Conservation (phyloP, 2,329 filamentous ascomycete genomes). For the Sporothrix brunneoviolacea region DNA sequence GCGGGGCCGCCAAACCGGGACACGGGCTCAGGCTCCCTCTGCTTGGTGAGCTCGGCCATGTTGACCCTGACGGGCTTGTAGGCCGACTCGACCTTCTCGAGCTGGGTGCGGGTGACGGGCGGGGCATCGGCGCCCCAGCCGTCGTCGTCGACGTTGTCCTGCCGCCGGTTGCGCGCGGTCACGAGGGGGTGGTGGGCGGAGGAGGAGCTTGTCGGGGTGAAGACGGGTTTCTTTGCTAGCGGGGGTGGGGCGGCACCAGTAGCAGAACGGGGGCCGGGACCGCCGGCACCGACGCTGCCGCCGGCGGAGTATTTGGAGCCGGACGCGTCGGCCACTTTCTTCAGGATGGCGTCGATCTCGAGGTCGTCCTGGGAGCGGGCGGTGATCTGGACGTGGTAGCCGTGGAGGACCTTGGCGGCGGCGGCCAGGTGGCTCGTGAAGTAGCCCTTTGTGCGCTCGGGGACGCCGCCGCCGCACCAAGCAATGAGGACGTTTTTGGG, state of each 20-base stretch:
- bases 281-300: conserved; percentile 45
- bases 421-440: conserved; percentile 90
- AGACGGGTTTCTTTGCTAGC: conserved; percentile 82
- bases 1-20: conserved; percentile 40
- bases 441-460: conserved; percentile 97
- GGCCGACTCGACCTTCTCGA: conserved; percentile 87
- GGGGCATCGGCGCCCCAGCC: conserved; percentile 95
- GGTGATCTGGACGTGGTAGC: conserved; percentile 96
- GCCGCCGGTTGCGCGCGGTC: conserved; percentile 55
- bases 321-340: conserved; percentile 91
- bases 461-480: conserved; percentile 96
- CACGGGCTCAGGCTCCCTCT: conserved; percentile 58
- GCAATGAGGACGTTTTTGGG: conserved; percentile 91
- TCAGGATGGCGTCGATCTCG: conserved; percentile 77
- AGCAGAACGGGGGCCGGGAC: conserved; percentile 21
- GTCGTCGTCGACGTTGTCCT: conserved; percentile 65
- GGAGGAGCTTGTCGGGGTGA: conserved; percentile 63
- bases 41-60: conserved; percentile 74
- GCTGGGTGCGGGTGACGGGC: conserved; percentile 74
- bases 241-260: conserved; percentile 52
- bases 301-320: conserved; percentile 86
- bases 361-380: conserved; percentile 87
- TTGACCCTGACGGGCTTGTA: conserved; percentile 97
- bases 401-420: conserved; percentile 87
- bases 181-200: conserved; percentile 59